These are phyloP conservation scores for Aspergillus felis DNA, from an alignment of 2,329 filamentous ascomycete species.

Conservation along the genomic window DNA sequence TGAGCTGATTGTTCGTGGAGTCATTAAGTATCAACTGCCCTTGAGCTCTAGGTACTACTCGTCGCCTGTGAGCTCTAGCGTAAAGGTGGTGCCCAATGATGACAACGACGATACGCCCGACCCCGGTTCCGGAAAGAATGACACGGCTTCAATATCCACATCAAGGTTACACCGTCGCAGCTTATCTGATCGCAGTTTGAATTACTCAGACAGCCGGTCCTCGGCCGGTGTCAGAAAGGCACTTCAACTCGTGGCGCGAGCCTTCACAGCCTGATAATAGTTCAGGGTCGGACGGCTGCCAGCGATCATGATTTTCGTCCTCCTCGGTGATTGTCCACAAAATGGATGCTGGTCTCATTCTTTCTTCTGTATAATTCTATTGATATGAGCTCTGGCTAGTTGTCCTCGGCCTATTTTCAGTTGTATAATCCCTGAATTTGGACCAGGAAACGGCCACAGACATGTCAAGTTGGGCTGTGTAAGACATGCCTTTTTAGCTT, in stretches of 20 bases:
- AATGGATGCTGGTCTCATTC: neutral
- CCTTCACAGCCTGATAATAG: conserved; percentile 25
- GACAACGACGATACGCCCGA: conserved; percentile 22
- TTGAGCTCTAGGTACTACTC: conserved; percentile 53
- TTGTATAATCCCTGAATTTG: neutral
- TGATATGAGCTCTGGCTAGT: neutral
- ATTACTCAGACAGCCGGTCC: conserved; percentile 1
- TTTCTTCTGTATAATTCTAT: neutral
- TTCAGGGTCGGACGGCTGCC: neutral
- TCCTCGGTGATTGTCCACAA: neutral
- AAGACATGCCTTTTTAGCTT: neutral
- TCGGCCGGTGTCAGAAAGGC: conserved; percentile 7
- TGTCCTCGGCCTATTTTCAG: neutral
- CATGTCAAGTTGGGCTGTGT: neutral
- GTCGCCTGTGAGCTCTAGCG: conserved; percentile 44
- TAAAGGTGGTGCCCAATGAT: conserved; percentile 37
- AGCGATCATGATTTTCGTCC: conserved; percentile 6
- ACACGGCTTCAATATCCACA: conserved; percentile 23
- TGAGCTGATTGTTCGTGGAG: conserved; percentile 85
- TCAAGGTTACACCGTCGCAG: conserved; percentile 4
- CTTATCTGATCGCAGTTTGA: conserved; percentile 2
- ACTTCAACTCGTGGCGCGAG: conserved; percentile 17
- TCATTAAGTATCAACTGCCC: conserved; percentile 74
- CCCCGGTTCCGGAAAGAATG: conserved; percentile 20
- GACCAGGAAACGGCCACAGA: neutral